These are phyloP conservation scores for Kernera saxatilis DNA, from an alignment of 345 rosid genomes.

Conservation along the genomic window DNA sequence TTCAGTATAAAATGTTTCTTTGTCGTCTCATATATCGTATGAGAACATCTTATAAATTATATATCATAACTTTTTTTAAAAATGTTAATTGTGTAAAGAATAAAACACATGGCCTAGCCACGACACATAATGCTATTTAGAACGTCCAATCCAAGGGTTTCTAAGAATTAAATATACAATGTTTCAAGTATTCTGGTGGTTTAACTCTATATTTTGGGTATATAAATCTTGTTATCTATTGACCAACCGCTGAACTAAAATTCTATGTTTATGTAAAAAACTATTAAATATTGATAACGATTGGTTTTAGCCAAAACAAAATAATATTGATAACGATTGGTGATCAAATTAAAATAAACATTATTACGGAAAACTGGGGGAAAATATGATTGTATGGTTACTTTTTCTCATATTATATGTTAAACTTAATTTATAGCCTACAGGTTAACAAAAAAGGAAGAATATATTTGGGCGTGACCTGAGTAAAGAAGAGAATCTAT, in stretches of 20 bases:
- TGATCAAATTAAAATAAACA: background rate
- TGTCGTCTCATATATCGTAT: background rate
- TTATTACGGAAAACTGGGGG: background rate
- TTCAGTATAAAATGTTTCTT: background rate
- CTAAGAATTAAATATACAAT: background rate
- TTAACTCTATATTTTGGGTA: background rate
- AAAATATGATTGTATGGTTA: background rate
- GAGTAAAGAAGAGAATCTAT: background rate
- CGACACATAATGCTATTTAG: background rate
- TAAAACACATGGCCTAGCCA: background rate
- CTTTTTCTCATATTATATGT: background rate
- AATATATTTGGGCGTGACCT: background rate
- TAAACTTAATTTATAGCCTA: background rate
- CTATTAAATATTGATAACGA: background rate
- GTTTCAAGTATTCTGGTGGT: background rate
- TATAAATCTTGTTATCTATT: background rate
- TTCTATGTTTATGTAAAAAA: background rate
- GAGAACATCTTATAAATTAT: background rate
- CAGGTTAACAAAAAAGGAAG: background rate
- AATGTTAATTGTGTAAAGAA: background rate
- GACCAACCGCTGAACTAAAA: background rate
- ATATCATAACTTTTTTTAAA: too few relatives aligned
- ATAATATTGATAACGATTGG: slow-evolving; percentile 4
- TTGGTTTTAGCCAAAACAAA: too few relatives aligned
- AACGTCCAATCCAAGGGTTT: background rate